These are phyloP conservation scores for Sesbania bispinosa DNA, from an alignment of 306 rosid species.

Conservation along the genomic window DNA sequence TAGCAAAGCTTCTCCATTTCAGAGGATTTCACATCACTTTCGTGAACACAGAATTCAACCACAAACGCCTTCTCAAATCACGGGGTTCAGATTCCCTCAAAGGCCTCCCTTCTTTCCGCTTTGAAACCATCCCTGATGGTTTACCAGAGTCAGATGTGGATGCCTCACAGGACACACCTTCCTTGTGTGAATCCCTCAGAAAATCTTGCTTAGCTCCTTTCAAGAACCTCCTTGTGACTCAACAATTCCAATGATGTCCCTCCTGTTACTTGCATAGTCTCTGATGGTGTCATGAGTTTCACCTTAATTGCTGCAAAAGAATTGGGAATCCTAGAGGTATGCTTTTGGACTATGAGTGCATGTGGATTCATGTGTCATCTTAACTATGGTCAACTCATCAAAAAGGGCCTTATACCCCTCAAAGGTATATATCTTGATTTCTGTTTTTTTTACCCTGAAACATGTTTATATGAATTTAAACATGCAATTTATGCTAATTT, in stretches of 20 bases:
- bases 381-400: slow-evolving; percentile 14
- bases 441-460: too few relatives aligned
- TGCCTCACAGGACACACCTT: too few relatives aligned
- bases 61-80: slow-evolving; percentile 27
- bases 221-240: too few relatives aligned
- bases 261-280: too few relatives aligned
- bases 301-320: slow-evolving; percentile 33
- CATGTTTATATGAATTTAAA: too few relatives aligned
- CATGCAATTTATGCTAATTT: too few relatives aligned
- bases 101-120: slow-evolving; percentile 27
- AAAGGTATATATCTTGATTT: too few relatives aligned
- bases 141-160: too few relatives aligned
- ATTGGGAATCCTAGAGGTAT: slow-evolving; percentile 34
- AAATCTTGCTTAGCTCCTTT: too few relatives aligned
- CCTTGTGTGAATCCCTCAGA: too few relatives aligned
- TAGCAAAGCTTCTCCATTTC: slow-evolving; percentile 31
- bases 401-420: slow-evolving; percentile 37
- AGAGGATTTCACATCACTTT: slow-evolving; percentile 35
- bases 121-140: slow-evolving; percentile 33
- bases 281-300: slow-evolving; percentile 44
- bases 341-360: slow-evolving; percentile 39
- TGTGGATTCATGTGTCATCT: slow-evolving; percentile 46
- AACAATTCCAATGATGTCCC: neutral
- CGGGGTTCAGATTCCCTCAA: slow-evolving; percentile 19
- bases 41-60: too few relatives aligned